phyloP scores from a whole-genome alignment of 352 stramenopile genomes.

The Hyphochytrium catenoides region DNA sequence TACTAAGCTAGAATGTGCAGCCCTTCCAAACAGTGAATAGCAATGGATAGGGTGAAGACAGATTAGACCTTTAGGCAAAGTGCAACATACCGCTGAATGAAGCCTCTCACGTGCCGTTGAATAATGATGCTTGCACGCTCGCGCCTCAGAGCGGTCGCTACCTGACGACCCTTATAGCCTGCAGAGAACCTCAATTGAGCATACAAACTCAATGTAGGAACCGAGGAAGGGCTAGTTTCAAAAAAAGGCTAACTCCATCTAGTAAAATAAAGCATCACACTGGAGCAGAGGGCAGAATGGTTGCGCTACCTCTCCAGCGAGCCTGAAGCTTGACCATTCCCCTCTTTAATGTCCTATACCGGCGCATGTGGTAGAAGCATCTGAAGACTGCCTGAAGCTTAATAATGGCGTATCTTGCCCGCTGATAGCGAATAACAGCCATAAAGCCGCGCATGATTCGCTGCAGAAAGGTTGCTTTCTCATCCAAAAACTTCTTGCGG shows the following conservation, averaged over 20 bases:
- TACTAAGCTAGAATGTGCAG: too few species aligned
- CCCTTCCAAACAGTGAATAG: too few species aligned
- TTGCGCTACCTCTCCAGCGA: conserved; percentile 41
- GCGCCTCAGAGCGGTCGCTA: too few species aligned
- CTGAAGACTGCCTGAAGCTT: conserved; percentile 53
- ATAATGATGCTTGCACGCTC: too few species aligned
- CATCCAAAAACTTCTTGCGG: conserved; percentile 53
- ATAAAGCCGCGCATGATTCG: conserved; percentile 46
- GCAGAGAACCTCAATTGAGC: too few species aligned
- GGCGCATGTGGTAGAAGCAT: conserved; percentile 47
- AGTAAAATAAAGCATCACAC: too few species aligned
- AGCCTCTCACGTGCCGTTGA: conserved; percentile 41
- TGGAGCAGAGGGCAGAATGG: conserved; percentile 36
- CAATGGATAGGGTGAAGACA: too few species aligned
- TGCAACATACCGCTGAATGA: conserved; percentile 25
- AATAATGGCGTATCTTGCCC: conserved; percentile 39
- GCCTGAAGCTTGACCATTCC: conserved; percentile 31
- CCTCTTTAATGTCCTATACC: conserved; percentile 51
- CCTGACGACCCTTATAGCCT: too few species aligned
- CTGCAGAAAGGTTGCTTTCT: conserved; percentile 43
- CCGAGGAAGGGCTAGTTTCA: too few species aligned
- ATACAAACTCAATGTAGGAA: too few species aligned
- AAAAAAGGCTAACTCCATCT: too few species aligned
- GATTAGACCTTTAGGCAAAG: too few species aligned
- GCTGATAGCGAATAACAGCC: conserved; percentile 40